Evolutionary conservation across 805 yeast species (phyloP).

Genomic region (Metschnikowia bowlesiae): DNA sequence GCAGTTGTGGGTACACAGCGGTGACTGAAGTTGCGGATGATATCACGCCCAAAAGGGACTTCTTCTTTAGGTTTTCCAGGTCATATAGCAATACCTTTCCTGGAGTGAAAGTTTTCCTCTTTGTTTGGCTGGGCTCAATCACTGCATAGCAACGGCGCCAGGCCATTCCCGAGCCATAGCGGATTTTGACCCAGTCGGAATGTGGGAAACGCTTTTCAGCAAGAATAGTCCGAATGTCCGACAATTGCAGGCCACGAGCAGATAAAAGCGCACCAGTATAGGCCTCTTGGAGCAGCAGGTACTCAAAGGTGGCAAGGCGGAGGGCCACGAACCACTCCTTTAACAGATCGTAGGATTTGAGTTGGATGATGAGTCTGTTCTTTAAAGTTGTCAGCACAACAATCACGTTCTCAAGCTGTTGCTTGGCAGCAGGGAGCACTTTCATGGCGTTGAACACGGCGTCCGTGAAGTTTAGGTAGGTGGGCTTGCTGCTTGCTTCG

Average conservation of each 20-base stretch:
- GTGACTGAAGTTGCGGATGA: conserved; percentile 65
- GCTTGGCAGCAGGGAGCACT: conserved; percentile 58
- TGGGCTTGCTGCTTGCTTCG: conserved; percentile 67
- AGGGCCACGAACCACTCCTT: conserved; percentile 80
- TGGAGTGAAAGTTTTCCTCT: conserved; percentile 41
- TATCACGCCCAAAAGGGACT: conserved; percentile 73
- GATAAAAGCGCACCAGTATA: conserved; percentile 92
- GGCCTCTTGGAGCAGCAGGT: conserved; percentile 83
- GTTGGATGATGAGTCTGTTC: conserved; percentile 81
- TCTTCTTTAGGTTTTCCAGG: conserved; percentile 69
- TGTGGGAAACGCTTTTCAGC: conserved; percentile 82
- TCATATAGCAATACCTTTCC: conserved; percentile 82
- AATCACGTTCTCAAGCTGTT: conserved; percentile 67
- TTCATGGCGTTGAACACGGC: conserved; percentile 75
- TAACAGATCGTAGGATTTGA: conserved; percentile 58
- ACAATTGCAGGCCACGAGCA: conserved; percentile 82
- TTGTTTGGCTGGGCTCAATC: conserved; percentile 62
- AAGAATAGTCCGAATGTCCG: conserved; percentile 80
- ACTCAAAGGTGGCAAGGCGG: conserved; percentile 75
- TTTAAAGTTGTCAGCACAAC: conserved; percentile 91
- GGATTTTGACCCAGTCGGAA: conserved; percentile 91
- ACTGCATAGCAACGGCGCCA: conserved; percentile 95
- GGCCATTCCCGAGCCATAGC: conserved; percentile 97
- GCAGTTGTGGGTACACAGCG: conserved; percentile 90
- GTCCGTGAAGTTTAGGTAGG: conserved; percentile 87